Percentiles rank a stretch among this genome's conserved stretches.
phyloP scores from a whole-genome alignment of 176 grass and related monocot genomes.

The Poa pratensis region DNA sequence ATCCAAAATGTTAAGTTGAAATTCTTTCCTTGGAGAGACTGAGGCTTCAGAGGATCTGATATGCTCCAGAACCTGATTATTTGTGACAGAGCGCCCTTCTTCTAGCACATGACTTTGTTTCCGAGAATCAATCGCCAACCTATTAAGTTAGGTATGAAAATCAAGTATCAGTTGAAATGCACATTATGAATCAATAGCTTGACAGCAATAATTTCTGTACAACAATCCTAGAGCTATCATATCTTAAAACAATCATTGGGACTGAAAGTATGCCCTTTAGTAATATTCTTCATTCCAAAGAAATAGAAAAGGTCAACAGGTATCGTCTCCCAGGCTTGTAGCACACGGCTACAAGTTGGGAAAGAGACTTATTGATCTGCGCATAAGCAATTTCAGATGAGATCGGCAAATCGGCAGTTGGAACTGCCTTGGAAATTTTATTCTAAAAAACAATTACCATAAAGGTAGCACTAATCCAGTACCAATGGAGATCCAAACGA shows the following conservation, averaged over 20 bases:
- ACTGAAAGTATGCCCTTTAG: background rate
- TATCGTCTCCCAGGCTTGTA: constrained; percentile 19
- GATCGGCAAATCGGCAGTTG: background rate
- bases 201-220: constrained; percentile 12
- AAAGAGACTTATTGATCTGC: background rate
- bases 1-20: constrained; percentile 44
- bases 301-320: constrained; percentile 18
- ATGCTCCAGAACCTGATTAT: constrained; percentile 53
- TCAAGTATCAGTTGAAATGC: constrained; percentile 22
- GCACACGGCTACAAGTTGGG: background rate
- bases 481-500: constrained; percentile 27
- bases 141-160: constrained; percentile 32
- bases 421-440: background rate
- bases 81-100: constrained; percentile 41
- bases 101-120: constrained; percentile 41
- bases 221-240: constrained; percentile 26
- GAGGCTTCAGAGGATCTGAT: constrained; percentile 46
- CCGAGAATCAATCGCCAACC: constrained; percentile 42
- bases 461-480: background rate
- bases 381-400: background rate
- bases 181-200: constrained; percentile 2
- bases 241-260: constrained; percentile 35
- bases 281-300: constrained; percentile 20
- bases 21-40: constrained; percentile 53
- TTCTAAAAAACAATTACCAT: background rate